Conservation (phyloP, 1,139 yeast genomes). For the Geotrichum bryndzae region DNA sequence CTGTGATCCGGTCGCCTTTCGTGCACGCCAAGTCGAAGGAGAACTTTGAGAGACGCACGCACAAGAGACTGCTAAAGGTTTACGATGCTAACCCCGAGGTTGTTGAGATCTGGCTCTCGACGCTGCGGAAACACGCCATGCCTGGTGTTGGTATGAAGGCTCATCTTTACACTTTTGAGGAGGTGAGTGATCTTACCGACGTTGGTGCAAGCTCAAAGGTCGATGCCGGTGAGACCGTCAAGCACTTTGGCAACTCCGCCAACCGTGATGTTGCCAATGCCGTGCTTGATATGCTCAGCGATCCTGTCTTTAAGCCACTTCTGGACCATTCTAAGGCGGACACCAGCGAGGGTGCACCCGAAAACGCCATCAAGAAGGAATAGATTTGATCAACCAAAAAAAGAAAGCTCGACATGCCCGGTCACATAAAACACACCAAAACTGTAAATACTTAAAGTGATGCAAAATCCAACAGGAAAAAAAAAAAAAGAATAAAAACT, state of each 20-base stretch:
- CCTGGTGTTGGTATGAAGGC: constrained; percentile 83
- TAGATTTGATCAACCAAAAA: neutral
- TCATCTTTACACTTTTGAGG: constrained; percentile 57
- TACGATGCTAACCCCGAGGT: constrained; percentile 85
- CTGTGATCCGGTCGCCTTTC: constrained; percentile 89
- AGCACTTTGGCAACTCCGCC: constrained; percentile 27
- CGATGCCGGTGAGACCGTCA: constrained; percentile 1
- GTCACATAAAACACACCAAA: neutral
- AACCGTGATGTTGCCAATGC: constrained; percentile 63
- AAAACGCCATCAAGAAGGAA: constrained; percentile 21
- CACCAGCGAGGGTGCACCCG: constrained; percentile 17
- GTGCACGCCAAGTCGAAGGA: constrained; percentile 93
- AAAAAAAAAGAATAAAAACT: neutral
- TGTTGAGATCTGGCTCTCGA: constrained; percentile 75
- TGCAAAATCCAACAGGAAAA: neutral
- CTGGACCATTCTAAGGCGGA: constrained; percentile 22
- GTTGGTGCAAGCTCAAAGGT: constrained; percentile 15
- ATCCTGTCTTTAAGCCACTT: constrained; percentile 49
- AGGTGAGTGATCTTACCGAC: constrained; percentile 25
- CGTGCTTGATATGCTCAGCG: constrained; percentile 64
- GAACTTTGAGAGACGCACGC: constrained; percentile 86
- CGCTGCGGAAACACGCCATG: constrained; percentile 68
- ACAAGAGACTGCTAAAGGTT: constrained; percentile 62
- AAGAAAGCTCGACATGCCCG: neutral
- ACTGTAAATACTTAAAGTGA: neutral